Conservation (phyloP, 2,329 filamentous ascomycete genomes). For the Aphanocladium album region DNA sequence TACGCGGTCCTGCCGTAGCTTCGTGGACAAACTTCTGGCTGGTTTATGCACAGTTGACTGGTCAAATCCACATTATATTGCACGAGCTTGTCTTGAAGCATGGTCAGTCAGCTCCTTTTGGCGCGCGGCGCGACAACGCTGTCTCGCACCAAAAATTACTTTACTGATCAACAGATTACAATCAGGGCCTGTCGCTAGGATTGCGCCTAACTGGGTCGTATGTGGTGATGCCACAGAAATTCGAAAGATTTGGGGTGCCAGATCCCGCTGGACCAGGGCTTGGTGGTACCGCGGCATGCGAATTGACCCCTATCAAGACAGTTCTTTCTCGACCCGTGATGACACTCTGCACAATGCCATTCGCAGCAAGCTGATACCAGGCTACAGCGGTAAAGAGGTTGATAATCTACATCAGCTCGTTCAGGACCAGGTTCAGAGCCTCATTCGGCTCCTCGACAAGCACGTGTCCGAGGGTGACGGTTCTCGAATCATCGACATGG, state of each 20-base stretch:
- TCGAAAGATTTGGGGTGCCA: conserved; percentile 25
- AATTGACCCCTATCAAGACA: conserved; percentile 46
- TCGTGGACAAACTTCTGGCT: conserved; percentile 28
- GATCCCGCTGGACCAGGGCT: conserved; percentile 18
- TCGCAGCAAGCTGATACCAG: conserved; percentile 30
- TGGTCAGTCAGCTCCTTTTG: background rate
- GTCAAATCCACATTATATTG: background rate
- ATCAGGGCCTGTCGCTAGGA: conserved; percentile 23
- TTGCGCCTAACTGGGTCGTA: conserved; percentile 26
- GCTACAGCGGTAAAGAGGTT: conserved; percentile 25
- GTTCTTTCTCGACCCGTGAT: conserved; percentile 45
- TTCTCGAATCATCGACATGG: conserved; percentile 33
- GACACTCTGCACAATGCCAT: conserved; percentile 35
- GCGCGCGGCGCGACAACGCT: background rate
- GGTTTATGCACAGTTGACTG: conserved; percentile 20
- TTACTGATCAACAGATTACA: background rate
- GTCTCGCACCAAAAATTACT: background rate
- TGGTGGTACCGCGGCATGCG: conserved; percentile 44
- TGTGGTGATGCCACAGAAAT: conserved; percentile 25
- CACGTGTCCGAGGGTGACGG: conserved; percentile 22
- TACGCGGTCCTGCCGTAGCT: conserved; percentile 24
- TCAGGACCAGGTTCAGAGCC: conserved; percentile 39
- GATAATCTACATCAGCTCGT: conserved; percentile 30
- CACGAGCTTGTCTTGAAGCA: background rate
- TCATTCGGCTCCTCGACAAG: conserved; percentile 41